Evolutionary conservation across 2,329 filamentous ascomycete genomes (phyloP), one percentile per base, ranked within the genome.

Genomic region (Pseudocercospora eumusae): DNA sequence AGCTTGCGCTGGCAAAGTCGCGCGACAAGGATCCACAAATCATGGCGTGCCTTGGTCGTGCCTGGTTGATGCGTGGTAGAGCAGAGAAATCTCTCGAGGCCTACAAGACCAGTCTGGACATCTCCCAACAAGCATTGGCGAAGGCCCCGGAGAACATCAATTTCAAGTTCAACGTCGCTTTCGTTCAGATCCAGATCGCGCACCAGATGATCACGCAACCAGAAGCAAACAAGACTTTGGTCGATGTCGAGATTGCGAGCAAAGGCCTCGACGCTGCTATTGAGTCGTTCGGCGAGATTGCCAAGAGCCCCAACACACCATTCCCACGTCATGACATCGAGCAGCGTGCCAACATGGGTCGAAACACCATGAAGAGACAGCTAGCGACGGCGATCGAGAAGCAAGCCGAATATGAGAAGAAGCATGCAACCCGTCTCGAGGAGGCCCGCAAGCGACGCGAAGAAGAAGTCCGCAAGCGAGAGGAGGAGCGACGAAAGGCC

Each of bases 131-230:
- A 84, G 92, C 93, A 25, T 85, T 96, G 18, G 85, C 87, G 59
- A 84, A 90, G 59, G 87, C 90, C 0, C 90, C 92, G 0, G 69
- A 70, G 23, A 91, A 96, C 70, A 83, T 93, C 28, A 92, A 96
- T 76, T 91, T 95, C 76, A 92, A 95, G 75, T 99, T 99, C 84
- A 99, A 99, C 72, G 91, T 99, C 27, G 95, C 95, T 0, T 99
- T 97, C 73, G 91, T 98, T 27, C 95, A 98, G 74, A 96, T 96
- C 65, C 93, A 97, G 75, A 87, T 98, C 59, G 93, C 93, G 20
- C 89, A 89, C 50, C 86, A 90, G 28, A 87, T 97, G 59, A 88
- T 92, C 76, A 82, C 81, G 36, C 81, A 96, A 58, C 82, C 85
- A 4, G 91, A 97, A 74, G 85, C 85, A 5, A 87, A 93, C 73